Evolutionary conservation across 202 grass and related monocot genomes (phyloP).

Genomic region (Setaria viridis): DNA sequence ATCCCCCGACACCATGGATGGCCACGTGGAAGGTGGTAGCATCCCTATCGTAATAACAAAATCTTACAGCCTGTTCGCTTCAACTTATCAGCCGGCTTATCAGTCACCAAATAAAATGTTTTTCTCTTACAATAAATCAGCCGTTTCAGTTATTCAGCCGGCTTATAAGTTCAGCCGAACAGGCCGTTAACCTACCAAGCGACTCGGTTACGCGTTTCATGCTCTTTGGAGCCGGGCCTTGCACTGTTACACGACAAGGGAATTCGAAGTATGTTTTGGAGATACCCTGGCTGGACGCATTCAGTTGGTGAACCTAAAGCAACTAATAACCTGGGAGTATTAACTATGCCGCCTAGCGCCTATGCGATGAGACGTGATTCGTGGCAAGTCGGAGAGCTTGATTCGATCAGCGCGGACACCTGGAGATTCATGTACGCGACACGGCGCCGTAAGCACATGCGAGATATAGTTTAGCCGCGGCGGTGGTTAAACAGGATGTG

Average conservation of each 20-base stretch:
- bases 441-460: slow-evolving; percentile 29
- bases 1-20: slow-evolving; percentile 5
- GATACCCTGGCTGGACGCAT: background rate
- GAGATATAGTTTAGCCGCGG: background rate
- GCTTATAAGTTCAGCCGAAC: too few relatives aligned
- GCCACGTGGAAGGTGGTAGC: slow-evolving; percentile 45
- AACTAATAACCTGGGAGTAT: background rate
- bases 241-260: slow-evolving; percentile 14
- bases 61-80: too few relatives aligned
- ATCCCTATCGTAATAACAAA: slow-evolving; percentile 35
- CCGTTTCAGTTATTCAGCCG: too few relatives aligned
- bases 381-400: background rate
- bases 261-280: slow-evolving; percentile 25
- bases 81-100: too few relatives aligned
- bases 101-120: too few relatives aligned
- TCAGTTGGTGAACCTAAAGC: slow-evolving; percentile 14
- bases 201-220: slow-evolving; percentile 22
- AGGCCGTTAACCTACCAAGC: slow-evolving; percentile 25
- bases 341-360: background rate
- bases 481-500: background rate
- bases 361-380: slow-evolving; percentile 2
- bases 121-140: too few relatives aligned
- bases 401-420: slow-evolving; percentile 1
- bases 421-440: slow-evolving; percentile 33
- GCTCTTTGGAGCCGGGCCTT: slow-evolving; percentile 20